Evolutionary conservation across 2,329 filamentous ascomycete genomes (phyloP), one percentile per base, ranked within the genome.

Genomic region (Colletotrichum shisoi): DNA sequence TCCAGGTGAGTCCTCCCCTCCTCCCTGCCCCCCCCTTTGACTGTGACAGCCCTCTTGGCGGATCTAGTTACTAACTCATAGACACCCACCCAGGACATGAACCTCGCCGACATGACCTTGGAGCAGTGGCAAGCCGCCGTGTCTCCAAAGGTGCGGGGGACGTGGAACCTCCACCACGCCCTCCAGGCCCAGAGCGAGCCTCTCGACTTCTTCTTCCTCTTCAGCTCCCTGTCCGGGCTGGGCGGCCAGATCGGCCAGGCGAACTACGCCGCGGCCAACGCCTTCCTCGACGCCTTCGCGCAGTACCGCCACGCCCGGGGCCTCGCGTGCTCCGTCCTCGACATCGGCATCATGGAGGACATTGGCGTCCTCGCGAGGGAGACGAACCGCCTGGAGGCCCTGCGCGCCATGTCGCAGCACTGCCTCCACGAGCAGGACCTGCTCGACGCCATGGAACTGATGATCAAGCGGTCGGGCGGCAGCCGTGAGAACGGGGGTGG

Each of bases 141-240:
- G 2, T 69, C 68, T 2, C 79, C 80, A 4, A 84, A 84, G 70
- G 75, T 80, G 1, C 60, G 73, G 11, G 81, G 80, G 5, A 79
- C 79, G 4, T 78, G 75, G 76, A 83, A 84, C 60, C 72, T 83
- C 6, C 78, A 83, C 68, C 57, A 75, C 31, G n/a, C 69, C 49
- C 69, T 77, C 0, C 42, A 63, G 24, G 6, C 56, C 7, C 58
- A 66, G 27, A 39, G 37, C 9, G 61, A 61, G 12, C 53, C 8
- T 24, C 71, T 79, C 1, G 76, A 79, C 60, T 80, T 83, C 71
- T 80, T 82, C 57, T 64, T 76, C 24, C 66, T 78, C 24, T 72
- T 75, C 48, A 74, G 72, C 9, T 82, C 80, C 2, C 69, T 79
- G 7, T 73, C 73, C 0, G 76, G 74, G 15, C 70, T 78, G 15